Evolutionary conservation across 1,284 basidiomycete species (phyloP), one percentile per base, ranked within the genome.

Genomic region (Ustilago cynodontis): DNA sequence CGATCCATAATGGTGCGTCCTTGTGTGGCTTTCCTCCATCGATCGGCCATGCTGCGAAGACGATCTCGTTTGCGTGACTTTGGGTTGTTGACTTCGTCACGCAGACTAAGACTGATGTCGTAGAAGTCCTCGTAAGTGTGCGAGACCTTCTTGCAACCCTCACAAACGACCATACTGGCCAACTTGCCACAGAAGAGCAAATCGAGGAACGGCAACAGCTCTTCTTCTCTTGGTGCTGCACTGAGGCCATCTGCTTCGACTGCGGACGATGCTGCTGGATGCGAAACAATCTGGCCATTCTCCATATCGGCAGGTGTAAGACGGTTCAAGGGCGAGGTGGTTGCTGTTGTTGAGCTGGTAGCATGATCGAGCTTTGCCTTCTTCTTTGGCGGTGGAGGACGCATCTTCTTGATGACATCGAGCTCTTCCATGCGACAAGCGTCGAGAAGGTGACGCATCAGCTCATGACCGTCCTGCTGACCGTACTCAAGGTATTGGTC

Each of bases 381-480:
- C 61, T 89, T 58, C 84, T 80, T 58, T 77, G 37, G 85, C 84
- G 16, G 88, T 87, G 16, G 87, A 11, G 88, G 92, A 79, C 89
- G 90, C 51, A 92, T 89, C 78, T 91, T 90, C 86, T 93, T 94
- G 86, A 94, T 93, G 55, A 93, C 88, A 85, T 98, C 95, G 68
- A 92, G 88, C 86, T 98, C 94, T 85, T 98, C 95, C 93, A 95
- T 95, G 56, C 93, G 90, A 89, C 95, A 93, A n/a, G 91, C 92
- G 85, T 97, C 95, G 51, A 97, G 88, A 65, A 97, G 88, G 74
- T 95, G 94, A 41, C 93, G 89, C 51, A 97, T 87, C 76, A 96
- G 92, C 87, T 97, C 95, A 84, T 98, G 95, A 6, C 94, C 94
- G 82, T 98, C 95, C 86, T 98, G 95, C 86, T 98, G 95, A 59